Evolutionary conservation across 2,329 filamentous ascomycete genomes (phyloP).

Genomic region (Atkinsonella texensis): DNA sequence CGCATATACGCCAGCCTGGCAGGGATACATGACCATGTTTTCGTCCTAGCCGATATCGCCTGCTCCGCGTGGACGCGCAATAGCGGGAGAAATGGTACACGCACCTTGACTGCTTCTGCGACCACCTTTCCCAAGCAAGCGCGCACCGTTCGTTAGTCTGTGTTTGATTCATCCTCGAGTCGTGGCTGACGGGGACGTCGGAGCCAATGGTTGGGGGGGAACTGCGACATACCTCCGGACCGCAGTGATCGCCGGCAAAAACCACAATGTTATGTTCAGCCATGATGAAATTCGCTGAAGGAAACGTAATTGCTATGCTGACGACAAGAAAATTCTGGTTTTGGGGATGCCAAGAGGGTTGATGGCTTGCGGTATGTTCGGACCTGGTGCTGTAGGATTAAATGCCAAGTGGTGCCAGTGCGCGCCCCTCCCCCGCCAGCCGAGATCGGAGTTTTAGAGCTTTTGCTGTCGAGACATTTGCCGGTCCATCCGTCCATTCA

Average conservation of each 20-base stretch:
- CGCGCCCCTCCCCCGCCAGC: too few relatives aligned
- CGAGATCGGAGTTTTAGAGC: too few relatives aligned
- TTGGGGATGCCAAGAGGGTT: too few relatives aligned
- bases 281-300: conserved; percentile 32
- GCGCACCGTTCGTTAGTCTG: conserved; percentile 9
- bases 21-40: not conserved
- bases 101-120: conserved; percentile 72
- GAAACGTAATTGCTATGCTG: too few relatives aligned
- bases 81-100: not conserved
- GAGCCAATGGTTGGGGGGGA: not conserved
- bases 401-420: too few relatives aligned
- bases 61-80: not conserved
- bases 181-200: conserved; percentile 5
- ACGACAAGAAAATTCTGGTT: too few relatives aligned
- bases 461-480: too few relatives aligned
- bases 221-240: conserved; percentile 54
- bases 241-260: conserved; percentile 70
- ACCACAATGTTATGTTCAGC: conserved; percentile 63
- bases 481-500: too few relatives aligned
- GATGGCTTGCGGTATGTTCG: too few relatives aligned
- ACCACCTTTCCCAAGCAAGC: conserved; percentile 43
- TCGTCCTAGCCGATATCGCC: not conserved
- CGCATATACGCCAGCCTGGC: not conserved
- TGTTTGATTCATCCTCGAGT: conserved; percentile 8
- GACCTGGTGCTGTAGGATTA: too few relatives aligned